Percentiles rank a stretch among this genome's conserved stretches.
Evolutionary conservation across 1,139 yeast species (phyloP).

Genomic region (Candida tetrigidarum): DNA sequence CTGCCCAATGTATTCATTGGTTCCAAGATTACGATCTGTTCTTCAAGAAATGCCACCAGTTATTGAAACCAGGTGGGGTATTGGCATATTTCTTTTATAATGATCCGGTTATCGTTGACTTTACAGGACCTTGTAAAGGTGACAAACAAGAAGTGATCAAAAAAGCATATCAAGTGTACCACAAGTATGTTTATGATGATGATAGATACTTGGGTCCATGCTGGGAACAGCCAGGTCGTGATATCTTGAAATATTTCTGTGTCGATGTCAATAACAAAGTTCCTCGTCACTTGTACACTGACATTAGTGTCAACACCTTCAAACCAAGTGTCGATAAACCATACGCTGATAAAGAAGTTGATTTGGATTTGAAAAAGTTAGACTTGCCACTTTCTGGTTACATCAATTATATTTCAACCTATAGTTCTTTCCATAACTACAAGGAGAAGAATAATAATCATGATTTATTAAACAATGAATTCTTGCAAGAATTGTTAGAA

Average conservation of each 20-base stretch:
- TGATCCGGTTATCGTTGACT: conserved; percentile 42
- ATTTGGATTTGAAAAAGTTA: conserved; percentile 29
- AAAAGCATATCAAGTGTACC: conserved; percentile 30
- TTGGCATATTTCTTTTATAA: conserved; percentile 50
- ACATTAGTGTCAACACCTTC: conserved; percentile 31
- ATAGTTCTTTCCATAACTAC: conserved; percentile 42
- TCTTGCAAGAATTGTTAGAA: conserved; percentile 27
- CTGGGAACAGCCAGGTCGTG: conserved; percentile 53
- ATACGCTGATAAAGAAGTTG: conserved; percentile 22
- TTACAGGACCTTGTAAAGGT: conserved; percentile 19
- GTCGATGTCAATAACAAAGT: conserved; percentile 34
- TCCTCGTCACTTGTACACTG: conserved; percentile 32
- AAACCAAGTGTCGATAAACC: conserved; percentile 23
- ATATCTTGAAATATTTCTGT: conserved; percentile 32
- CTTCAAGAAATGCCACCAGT: conserved; percentile 30
- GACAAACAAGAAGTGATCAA: conserved; percentile 23
- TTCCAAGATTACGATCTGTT: conserved; percentile 39
- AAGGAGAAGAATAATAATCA: conserved; percentile 32
- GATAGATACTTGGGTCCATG: conserved; percentile 41
- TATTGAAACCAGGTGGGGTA: conserved; percentile 41
- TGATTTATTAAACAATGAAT: conserved; percentile 24
- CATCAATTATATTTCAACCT: conserved; percentile 38
- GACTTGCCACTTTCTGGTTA: conserved; percentile 28
- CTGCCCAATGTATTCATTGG: conserved; percentile 55
- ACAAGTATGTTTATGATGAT: conserved; percentile 41